phyloP scores from a whole-genome alignment of 2,329 filamentous ascomycete genomes.

The Colletotrichum plurivorum region DNA sequence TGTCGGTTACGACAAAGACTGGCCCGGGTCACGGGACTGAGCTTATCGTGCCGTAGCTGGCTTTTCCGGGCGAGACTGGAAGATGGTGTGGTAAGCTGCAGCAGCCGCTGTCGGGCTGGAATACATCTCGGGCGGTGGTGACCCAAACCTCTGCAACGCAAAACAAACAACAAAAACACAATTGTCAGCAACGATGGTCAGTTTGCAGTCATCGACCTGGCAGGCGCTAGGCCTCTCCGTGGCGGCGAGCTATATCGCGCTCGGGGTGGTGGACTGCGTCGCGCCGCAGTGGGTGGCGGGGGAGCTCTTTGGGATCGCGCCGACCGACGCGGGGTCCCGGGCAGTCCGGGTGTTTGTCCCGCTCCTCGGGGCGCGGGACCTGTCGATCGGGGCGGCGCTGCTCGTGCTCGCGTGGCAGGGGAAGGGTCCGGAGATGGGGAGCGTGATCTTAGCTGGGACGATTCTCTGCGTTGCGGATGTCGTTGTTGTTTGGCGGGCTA shows the following conservation, averaged over 20 bases:
- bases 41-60: no score
- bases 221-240: conserved; percentile 32
- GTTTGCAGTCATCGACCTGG: conserved; percentile 46
- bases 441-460: conserved; percentile 41
- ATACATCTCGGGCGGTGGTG: no score
- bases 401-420: conserved; percentile 33
- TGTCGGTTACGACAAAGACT: not conserved
- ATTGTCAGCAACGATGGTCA: conserved; percentile 1
- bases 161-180: conserved; percentile 3
- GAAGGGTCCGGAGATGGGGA: conserved; percentile 40
- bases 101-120: no score
- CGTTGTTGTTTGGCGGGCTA: conserved; percentile 23
- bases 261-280: conserved; percentile 14
- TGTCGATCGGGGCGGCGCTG: conserved; percentile 41
- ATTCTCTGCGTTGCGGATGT: conserved; percentile 40
- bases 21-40: no score
- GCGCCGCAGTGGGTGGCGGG: conserved; percentile 16
- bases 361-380: conserved; percentile 41
- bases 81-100: not conserved
- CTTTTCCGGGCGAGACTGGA: not conserved
- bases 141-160: not conserved
- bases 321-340: not conserved
- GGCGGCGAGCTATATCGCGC: conserved; percentile 28
- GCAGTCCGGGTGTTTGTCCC: conserved; percentile 35
- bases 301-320: conserved; percentile 20